Percentiles rank a stretch among this genome's conserved stretches.
Conservation (phyloP, 2,329 filamentous ascomycete species). For the Pezicula neosporulosa region DNA sequence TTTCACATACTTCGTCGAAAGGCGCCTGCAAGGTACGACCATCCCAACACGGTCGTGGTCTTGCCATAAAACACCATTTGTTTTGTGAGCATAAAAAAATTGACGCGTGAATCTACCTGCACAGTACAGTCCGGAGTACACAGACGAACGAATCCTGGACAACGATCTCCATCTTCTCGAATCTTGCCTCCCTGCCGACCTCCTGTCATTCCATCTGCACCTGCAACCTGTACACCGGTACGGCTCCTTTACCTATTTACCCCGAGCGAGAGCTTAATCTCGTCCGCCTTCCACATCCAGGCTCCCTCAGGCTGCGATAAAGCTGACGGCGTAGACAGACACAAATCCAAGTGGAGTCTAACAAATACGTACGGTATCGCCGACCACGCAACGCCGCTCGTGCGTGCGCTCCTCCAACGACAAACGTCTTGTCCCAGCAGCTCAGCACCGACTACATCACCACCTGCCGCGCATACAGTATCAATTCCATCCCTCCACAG, state of each 20-base stretch:
- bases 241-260: too few species aligned
- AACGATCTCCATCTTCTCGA: background rate
- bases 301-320: background rate
- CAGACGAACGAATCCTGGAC: background rate
- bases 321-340: background rate
- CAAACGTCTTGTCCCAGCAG: background rate
- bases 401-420: background rate
- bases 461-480: background rate
- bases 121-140: background rate
- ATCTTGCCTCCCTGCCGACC: background rate
- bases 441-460: background rate
- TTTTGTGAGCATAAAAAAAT: constrained; percentile 1
- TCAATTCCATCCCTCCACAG: background rate
- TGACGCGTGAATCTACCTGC: too few species aligned
- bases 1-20: too few species aligned
- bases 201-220: too few species aligned
- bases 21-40: background rate
- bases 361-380: background rate
- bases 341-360: constrained; percentile 2
- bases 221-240: too few species aligned
- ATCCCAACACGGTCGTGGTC: background rate
- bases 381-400: background rate
- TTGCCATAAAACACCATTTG: background rate
- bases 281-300: background rate
- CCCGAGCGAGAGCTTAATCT: background rate